phyloP scores from a whole-genome alignment of 768 basidiomycete genomes.

The Russula brevipes region DNA sequence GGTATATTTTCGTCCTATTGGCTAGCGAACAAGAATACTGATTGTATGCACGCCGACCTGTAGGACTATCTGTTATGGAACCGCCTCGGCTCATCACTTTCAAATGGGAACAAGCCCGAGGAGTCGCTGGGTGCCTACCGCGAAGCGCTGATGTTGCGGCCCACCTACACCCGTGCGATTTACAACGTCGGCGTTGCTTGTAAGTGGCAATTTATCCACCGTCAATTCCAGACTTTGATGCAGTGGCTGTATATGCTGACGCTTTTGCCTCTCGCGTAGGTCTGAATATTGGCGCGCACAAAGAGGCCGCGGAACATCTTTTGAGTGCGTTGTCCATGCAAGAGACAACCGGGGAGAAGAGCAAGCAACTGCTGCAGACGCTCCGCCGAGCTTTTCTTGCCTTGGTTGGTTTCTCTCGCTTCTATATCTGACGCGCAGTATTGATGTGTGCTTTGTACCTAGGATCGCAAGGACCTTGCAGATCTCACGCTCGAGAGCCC shows the following conservation, averaged over 20 bases:
- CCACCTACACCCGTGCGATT: constrained; percentile 94
- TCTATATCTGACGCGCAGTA: neutral
- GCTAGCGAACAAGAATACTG: neutral
- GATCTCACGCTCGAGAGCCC: constrained; percentile 63
- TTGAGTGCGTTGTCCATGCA: constrained; percentile 79
- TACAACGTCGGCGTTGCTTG: constrained; percentile 99
- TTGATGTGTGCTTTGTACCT: constrained; percentile 5
- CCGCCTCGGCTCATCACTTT: constrained; percentile 86
- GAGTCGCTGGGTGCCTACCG: constrained; percentile 88
- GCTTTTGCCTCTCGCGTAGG: constrained; percentile 43
- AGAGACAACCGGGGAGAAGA: constrained; percentile 63
- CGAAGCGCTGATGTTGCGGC: constrained; percentile 82
- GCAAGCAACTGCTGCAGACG: constrained; percentile 86
- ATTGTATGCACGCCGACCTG: neutral
- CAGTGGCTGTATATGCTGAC: constrained; percentile 2
- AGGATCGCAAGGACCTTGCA: constrained; percentile 81
- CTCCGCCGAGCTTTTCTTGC: constrained; percentile 72
- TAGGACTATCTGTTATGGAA: constrained; percentile 97
- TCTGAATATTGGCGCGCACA: constrained; percentile 90
- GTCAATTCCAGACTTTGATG: neutral
- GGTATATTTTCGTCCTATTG: constrained; percentile 31
- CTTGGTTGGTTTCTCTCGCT: constrained; percentile 53
- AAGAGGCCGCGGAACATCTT: constrained; percentile 96
- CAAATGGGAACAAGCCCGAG: constrained; percentile 91
- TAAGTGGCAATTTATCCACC: constrained; percentile 38